Percentiles rank a stretch among this genome's conserved stretches.
These are phyloP conservation scores for Diaporthe longicolla DNA, from an alignment of 2,329 filamentous ascomycete species.

Conservation along the genomic window DNA sequence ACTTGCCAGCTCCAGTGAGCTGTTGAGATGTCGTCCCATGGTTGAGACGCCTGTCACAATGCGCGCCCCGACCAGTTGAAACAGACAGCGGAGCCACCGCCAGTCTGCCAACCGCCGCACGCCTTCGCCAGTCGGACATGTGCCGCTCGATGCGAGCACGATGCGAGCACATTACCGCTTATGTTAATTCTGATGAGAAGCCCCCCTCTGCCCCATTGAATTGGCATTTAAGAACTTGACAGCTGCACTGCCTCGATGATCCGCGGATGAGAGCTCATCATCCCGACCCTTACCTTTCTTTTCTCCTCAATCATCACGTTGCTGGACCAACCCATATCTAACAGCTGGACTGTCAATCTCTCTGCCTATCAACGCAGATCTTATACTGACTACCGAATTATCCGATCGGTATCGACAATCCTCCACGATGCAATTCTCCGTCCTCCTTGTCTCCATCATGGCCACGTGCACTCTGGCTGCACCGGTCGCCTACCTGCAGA, in stretches of 20 bases:
- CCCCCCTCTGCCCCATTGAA: not conserved
- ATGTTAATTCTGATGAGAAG: not conserved
- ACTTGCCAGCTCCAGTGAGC: conserved; percentile 25
- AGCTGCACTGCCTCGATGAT: conserved; percentile 26
- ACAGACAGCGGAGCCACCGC: conserved; percentile 30
- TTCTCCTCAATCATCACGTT: conserved; percentile 7
- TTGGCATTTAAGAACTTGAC: conserved; percentile 20
- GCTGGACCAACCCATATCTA: conserved; percentile 23
- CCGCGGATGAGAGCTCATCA: conserved; percentile 15
- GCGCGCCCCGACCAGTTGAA: conserved; percentile 22
- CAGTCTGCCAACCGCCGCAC: conserved; percentile 4
- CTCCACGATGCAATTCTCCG: conserved; percentile 38
- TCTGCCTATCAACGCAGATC: conserved; percentile 5
- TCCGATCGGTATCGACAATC: conserved; percentile 19
- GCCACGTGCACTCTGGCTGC: conserved; percentile 34
- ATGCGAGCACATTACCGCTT: conserved; percentile 15
- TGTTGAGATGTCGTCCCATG: conserved; percentile 37
- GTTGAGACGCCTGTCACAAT: conserved; percentile 36
- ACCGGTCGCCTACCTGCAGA: conserved; percentile 27
- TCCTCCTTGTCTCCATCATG: conserved; percentile 29
- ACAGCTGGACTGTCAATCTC: conserved; percentile 17
- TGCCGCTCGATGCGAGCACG: conserved; percentile 8
- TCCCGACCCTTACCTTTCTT: conserved; percentile 15
- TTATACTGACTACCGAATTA: not conserved
- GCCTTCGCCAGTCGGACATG: conserved; percentile 6